Evolutionary conservation across 2,329 filamentous ascomycete species (phyloP), one percentile per base, ranked within the genome.

Genomic region (Talaromyces sp.): DNA sequence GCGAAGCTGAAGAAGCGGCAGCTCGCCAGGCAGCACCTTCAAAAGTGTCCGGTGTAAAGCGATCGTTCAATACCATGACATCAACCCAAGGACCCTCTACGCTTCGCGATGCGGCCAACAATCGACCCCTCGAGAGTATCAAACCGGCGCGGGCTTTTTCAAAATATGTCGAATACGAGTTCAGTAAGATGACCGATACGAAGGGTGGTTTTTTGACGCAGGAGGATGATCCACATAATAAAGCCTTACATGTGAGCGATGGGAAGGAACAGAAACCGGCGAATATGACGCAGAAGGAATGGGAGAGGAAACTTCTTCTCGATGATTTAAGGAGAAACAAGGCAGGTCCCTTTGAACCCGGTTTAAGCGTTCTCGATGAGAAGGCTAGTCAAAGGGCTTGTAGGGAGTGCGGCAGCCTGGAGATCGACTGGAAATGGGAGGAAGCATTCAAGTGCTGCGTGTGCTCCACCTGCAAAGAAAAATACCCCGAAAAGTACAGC

Each of bases 141-240:
- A 86, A 85, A 57, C 88, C 93, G 0, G 89, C 90, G 39, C 84
- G 86, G 67, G 97, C 95, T 69, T 97, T 97, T 65, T 85, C 89
- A 61, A 93, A 94, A 72, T 97, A 89, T 70, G 92, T 99, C 68
- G 94, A 99, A 70, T 97, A 97, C 76, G 94, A 99, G 73, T 94
- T 99, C 75, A 93, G 89, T 70, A 89, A 93, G 75, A 97, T 99
- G 91, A 95, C 88, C 6, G 94, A 99, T 72, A 97, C 93, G 0
- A 97, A 97, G 70, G 94, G 94, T 62, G 94, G 94, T 0, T 99
- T 99, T 73, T 75, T 99, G 63, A 89, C 88, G n/a, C 82, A 84
- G 1, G 89, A 93, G 62, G 94, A 99, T 69, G 94, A 99, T 73
- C 94, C 94, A 1, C 85, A 88, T 70, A 96, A 96, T 70, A 87